Percentiles rank a stretch among this genome's conserved stretches.
Conservation (phyloP, 202 grass and related monocot genomes). For the Dendrocalamus latiflorus region DNA sequence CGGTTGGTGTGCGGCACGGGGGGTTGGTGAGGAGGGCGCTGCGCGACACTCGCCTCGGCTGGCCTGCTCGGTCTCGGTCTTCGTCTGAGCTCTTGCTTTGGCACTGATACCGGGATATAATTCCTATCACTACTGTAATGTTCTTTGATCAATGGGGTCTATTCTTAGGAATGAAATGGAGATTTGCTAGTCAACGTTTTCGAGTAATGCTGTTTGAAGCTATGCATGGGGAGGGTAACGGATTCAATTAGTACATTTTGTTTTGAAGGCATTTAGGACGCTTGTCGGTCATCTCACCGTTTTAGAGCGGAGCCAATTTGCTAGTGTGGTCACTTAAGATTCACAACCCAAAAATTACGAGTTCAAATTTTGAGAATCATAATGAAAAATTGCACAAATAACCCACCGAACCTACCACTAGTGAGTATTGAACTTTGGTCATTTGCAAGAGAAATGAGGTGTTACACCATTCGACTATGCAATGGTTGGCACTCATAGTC, state of each 20-base stretch:
- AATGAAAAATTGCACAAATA: not conserved
- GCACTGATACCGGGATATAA: not conserved
- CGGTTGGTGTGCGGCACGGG: not conserved
- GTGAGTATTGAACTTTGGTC: not conserved
- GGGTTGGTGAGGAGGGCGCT: constrained; percentile 9
- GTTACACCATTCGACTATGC: not conserved
- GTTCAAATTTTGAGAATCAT: not conserved
- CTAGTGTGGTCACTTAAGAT: too few relatives aligned
- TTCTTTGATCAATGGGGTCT: too few relatives aligned
- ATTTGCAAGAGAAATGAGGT: not conserved
- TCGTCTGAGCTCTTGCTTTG: not conserved
- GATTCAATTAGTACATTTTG: too few relatives aligned
- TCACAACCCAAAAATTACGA: too few relatives aligned
- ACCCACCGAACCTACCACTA: not conserved
- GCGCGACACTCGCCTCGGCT: not conserved
- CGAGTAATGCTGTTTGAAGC: too few relatives aligned
- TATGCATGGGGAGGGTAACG: too few relatives aligned
- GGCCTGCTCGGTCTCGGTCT: not conserved
- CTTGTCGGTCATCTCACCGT: too few relatives aligned
- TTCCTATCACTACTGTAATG: too few relatives aligned
- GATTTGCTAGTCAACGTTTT: too few relatives aligned
- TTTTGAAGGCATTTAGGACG: too few relatives aligned
- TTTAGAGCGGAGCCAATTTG: too few relatives aligned
- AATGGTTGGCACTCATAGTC: not conserved
- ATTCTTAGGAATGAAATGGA: too few relatives aligned